phyloP scores from a whole-genome alignment of 768 basidiomycete genomes.

The Tricholoma flavovirens region DNA sequence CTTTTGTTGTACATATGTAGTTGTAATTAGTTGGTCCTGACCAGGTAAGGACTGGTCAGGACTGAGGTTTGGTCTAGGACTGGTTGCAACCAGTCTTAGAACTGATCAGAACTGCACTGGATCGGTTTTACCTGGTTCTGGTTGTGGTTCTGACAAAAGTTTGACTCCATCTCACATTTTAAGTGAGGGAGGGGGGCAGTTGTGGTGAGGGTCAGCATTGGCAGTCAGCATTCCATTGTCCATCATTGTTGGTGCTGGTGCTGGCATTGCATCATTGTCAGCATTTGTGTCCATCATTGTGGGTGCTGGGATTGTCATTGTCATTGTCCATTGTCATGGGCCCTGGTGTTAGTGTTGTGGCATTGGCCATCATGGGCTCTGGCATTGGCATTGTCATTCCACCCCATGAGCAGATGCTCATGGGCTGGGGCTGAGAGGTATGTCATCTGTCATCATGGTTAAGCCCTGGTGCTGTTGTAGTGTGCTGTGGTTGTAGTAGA shows the following conservation, averaged over 20 bases:
- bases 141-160: no score
- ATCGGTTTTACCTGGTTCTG: no score
- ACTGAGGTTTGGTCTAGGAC: no score
- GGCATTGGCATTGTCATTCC: background rate
- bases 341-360: background rate
- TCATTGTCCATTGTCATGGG: background rate
- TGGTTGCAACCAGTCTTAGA: no score
- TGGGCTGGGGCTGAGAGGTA: background rate
- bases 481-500: background rate
- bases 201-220: background rate
- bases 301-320: no score
- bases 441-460: background rate
- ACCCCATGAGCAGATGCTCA: background rate
- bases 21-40: no score
- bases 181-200: no score
- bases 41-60: no score
- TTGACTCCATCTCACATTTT: no score
- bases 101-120: no score
- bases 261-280: background rate
- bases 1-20: no score
- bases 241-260: background rate
- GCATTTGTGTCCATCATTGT: background rate
- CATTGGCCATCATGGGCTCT: background rate
- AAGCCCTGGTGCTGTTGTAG: no score
- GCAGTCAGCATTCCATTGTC: background rate